phyloP scores from a whole-genome alignment of 768 basidiomycete genomes.

The Daedaleopsis sinensis region DNA sequence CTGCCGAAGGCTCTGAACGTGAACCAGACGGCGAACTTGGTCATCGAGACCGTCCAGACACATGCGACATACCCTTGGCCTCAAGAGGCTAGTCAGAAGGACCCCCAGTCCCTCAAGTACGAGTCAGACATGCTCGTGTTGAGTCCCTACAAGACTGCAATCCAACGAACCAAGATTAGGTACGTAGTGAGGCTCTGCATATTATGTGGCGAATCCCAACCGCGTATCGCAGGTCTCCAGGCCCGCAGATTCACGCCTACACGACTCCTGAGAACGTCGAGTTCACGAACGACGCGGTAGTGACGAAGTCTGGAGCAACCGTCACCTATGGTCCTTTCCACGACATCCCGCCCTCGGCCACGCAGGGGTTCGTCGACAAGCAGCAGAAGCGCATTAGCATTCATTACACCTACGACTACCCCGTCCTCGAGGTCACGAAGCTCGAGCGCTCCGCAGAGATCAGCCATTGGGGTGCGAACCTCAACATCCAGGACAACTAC shows the following conservation, averaged over 20 bases:
- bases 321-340: constrained; percentile 90
- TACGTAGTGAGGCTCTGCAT: constrained; percentile 39
- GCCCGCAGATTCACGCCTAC: constrained; percentile 71
- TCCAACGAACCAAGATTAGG: constrained; percentile 89
- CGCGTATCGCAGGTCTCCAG: constrained; percentile 54
- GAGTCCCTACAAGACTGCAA: constrained; percentile 79
- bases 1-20: constrained; percentile 62
- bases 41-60: constrained; percentile 77
- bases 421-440: constrained; percentile 74
- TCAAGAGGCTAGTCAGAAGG: constrained; percentile 67
- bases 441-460: constrained; percentile 84
- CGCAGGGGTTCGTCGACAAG: constrained; percentile 53
- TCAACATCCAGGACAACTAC: constrained; percentile 92
- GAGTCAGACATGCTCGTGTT: constrained; percentile 76
- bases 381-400: constrained; percentile 69
- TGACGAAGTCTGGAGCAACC: constrained; percentile 75
- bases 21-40: constrained; percentile 71
- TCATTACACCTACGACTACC: constrained; percentile 84
- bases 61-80: constrained; percentile 83
- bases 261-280: constrained; percentile 64
- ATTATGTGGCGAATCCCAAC: not conserved
- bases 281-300: constrained; percentile 62
- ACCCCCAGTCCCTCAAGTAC: constrained; percentile 81
- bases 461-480: constrained; percentile 95
- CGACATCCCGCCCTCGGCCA: constrained; percentile 67